Percentiles rank a stretch among this genome's conserved stretches.
phyloP scores from a whole-genome alignment of 306 rosid species.

The Ormosia semicastrata region DNA sequence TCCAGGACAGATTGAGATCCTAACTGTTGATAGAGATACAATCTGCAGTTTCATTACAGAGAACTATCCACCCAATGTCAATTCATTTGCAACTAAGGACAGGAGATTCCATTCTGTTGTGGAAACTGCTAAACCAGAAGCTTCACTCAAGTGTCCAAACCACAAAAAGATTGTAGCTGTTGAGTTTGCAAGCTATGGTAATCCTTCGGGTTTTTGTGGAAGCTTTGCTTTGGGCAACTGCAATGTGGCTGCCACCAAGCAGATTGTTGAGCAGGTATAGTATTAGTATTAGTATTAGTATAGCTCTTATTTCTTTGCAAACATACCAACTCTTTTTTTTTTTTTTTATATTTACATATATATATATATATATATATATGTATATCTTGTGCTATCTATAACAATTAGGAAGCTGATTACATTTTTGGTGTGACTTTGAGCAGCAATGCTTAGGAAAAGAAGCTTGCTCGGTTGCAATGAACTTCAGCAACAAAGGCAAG shows the following conservation, averaged over 20 bases:
- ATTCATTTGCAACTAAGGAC: slow-evolving; percentile 47
- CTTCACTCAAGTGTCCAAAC: slow-evolving; percentile 46
- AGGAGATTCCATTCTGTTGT: slow-evolving; percentile 21
- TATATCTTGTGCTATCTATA: no score
- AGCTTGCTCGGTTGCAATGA: slow-evolving; percentile 43
- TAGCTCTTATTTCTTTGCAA: no score
- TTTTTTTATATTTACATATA: neutral
- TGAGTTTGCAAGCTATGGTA: slow-evolving; percentile 81
- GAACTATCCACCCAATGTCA: slow-evolving; percentile 56
- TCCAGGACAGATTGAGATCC: slow-evolving; percentile 55
- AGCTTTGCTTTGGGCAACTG: slow-evolving; percentile 43
- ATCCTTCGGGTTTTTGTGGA: slow-evolving; percentile 71
- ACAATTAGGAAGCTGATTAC: no score
- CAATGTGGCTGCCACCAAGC: slow-evolving; percentile 20
- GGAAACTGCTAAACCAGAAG: slow-evolving; percentile 6
- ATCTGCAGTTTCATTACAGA: slow-evolving; percentile 57
- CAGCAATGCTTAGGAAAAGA: slow-evolving; percentile 62
- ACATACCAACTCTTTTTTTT: no score
- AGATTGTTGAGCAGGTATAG: slow-evolving; percentile 43
- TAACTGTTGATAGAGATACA: slow-evolving; percentile 62
- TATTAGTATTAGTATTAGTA: no score
- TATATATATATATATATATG: neutral
- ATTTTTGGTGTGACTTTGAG: neutral
- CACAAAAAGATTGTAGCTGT: slow-evolving; percentile 43
- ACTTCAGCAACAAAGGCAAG: slow-evolving; percentile 31